Percentiles rank a stretch among this genome's conserved stretches.
phyloP scores from a whole-genome alignment of 2,329 filamentous ascomycete genomes.

The Aspergillus pseudoterreus region DNA sequence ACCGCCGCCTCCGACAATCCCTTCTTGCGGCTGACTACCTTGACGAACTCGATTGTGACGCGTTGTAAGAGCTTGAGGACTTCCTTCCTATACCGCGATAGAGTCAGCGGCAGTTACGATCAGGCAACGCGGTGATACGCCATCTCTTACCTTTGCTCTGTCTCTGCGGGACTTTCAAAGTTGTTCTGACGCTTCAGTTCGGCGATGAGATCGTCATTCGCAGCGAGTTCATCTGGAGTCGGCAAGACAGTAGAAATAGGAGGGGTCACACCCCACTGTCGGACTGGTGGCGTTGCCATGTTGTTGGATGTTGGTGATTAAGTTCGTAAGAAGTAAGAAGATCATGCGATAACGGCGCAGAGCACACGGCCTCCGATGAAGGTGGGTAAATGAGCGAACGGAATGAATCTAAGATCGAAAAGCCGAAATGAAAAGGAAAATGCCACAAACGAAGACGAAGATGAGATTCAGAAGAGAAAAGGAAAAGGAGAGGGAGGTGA shows the following conservation, averaged over 20 bases:
- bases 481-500: neutral
- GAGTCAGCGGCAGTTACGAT: conserved; percentile 10
- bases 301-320: conserved; percentile 10
- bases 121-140: conserved; percentile 2
- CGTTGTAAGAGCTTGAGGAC: conserved; percentile 74
- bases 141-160: conserved; percentile 66
- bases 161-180: conserved; percentile 81
- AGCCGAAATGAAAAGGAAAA: neutral
- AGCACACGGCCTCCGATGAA: conserved; percentile 2
- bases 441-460: neutral
- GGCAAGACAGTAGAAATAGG: conserved; percentile 77
- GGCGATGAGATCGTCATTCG: conserved; percentile 74
- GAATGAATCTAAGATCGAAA: neutral
- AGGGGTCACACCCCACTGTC: conserved; percentile 71
- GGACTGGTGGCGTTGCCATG: conserved; percentile 36
- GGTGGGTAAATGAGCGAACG: conserved; percentile 4
- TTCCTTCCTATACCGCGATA: conserved; percentile 51
- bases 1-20: conserved; percentile 71
- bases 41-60: conserved; percentile 83
- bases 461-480: neutral
- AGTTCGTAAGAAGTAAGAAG: conserved; percentile 2
- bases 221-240: conserved; percentile 69
- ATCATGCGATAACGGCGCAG: conserved; percentile 14
- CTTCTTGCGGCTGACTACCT: conserved; percentile 70
- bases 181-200: conserved; percentile 88